These are phyloP conservation scores for Citrullus colocynthis DNA, from an alignment of 306 rosid genomes.

Conservation along the genomic window DNA sequence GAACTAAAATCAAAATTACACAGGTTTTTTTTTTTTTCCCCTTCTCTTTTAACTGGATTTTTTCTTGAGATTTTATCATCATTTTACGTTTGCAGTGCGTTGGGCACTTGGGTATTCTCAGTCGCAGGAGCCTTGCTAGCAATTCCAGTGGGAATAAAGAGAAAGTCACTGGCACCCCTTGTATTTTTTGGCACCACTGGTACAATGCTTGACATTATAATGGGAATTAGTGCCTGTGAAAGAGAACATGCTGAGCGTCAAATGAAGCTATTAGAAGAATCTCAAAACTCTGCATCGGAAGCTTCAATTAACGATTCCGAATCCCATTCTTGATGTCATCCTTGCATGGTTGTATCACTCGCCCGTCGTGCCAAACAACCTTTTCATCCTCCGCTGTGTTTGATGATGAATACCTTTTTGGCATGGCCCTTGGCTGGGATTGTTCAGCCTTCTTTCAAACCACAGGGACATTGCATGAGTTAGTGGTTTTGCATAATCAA, in stretches of 20 bases:
- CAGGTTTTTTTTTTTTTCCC: too few species aligned
- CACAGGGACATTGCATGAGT: not conserved
- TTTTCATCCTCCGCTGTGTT: not conserved
- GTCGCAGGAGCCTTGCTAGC: slow-evolving; percentile 90
- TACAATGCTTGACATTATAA: slow-evolving; percentile 82
- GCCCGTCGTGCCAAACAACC: not conserved
- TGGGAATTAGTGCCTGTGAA: slow-evolving; percentile 75
- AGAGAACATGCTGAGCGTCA: slow-evolving; percentile 92
- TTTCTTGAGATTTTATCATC: not conserved
- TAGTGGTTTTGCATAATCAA: not conserved
- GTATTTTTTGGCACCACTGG: slow-evolving; percentile 96
- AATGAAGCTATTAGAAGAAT: slow-evolving; percentile 55
- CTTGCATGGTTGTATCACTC: not conserved
- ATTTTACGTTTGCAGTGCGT: slow-evolving; percentile 35
- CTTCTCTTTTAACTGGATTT: not conserved
- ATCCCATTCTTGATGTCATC: slow-evolving; percentile 24
- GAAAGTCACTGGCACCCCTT: slow-evolving; percentile 78
- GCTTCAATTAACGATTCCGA: slow-evolving; percentile 16
- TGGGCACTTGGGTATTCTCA: slow-evolving; percentile 95
- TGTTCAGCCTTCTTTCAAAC: not conserved
- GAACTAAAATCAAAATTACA: too few species aligned
- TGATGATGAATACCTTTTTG: not conserved
- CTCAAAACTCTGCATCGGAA: slow-evolving; percentile 34
- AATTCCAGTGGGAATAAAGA: slow-evolving; percentile 89
- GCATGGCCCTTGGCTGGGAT: not conserved